A percentile compares a stretch with the other conserved stretches of the same genome.
These are phyloP conservation scores for Lactarius quietus DNA, from an alignment of 768 basidiomycete genomes.

Conservation along the genomic window DNA sequence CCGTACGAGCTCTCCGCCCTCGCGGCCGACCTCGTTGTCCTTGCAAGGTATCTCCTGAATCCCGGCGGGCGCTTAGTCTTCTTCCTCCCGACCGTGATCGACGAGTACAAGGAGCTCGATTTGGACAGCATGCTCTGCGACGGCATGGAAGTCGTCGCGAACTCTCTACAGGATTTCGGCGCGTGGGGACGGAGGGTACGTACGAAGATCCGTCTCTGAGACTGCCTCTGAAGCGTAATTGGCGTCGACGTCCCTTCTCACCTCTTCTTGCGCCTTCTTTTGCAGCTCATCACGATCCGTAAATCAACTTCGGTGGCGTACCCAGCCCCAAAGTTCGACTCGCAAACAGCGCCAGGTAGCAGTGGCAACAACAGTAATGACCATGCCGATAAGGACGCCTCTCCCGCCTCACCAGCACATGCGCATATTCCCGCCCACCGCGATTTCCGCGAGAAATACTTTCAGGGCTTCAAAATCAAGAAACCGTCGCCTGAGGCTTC, in stretches of 20 bases:
- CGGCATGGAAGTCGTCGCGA: slow-evolving; percentile 85
- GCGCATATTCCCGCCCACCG: slow-evolving; percentile 75
- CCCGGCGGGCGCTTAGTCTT: slow-evolving; percentile 90
- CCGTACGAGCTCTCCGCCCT: slow-evolving; percentile 91
- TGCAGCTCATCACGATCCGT: slow-evolving; percentile 84
- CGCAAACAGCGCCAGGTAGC: background rate
- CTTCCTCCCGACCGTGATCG: slow-evolving; percentile 90
- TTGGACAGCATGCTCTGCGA: slow-evolving; percentile 71
- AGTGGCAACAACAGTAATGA: background rate
- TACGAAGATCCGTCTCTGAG: slow-evolving; percentile 16
- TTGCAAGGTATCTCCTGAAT: slow-evolving; percentile 80
- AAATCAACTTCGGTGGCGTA: slow-evolving; percentile 51
- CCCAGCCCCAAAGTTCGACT: slow-evolving; percentile 54
- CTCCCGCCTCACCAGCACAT: slow-evolving; percentile 32
- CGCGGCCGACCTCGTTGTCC: slow-evolving; percentile 72
- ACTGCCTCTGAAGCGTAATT: too few relatives aligned
- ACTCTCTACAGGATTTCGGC: slow-evolving; percentile 90
- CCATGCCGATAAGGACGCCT: background rate
- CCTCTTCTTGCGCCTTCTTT: too few relatives aligned
- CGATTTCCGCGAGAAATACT: slow-evolving; percentile 86
- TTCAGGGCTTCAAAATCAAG: slow-evolving; percentile 76
- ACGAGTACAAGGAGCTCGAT: slow-evolving; percentile 88
- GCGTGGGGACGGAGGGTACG: slow-evolving; percentile 90
- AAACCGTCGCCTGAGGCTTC: slow-evolving; percentile 30
- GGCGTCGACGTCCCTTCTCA: too few relatives aligned